phyloP scores from a whole-genome alignment of 164 flowering plant species.

The Tetracentron sinense region DNA sequence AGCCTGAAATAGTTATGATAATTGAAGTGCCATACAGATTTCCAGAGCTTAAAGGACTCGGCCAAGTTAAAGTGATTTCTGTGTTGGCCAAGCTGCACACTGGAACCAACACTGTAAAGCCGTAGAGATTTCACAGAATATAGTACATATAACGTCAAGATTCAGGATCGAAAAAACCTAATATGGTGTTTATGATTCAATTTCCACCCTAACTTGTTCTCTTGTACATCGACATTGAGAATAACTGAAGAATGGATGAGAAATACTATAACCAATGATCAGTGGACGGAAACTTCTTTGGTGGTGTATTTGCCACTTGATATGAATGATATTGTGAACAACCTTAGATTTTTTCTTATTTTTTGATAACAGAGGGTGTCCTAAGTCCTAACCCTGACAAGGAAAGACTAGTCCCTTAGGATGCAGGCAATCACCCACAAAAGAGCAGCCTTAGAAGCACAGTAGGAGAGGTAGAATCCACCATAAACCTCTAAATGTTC shows the following conservation, averaged over 20 bases:
- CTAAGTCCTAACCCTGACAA: no score
- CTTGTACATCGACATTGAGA: no score
- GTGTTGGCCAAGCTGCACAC: background rate
- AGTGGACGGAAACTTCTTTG: background rate
- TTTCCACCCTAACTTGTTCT: background rate
- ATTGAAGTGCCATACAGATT: background rate
- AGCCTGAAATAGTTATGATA: background rate
- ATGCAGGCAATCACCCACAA: background rate
- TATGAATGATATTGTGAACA: background rate
- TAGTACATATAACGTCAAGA: background rate
- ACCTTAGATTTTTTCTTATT: no score
- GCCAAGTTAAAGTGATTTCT: no score
- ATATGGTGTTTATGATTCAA: background rate
- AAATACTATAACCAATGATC: background rate
- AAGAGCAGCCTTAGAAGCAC: background rate
- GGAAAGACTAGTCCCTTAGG: no score
- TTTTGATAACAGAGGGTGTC: no score
- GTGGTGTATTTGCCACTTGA: background rate
- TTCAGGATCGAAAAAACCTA: background rate
- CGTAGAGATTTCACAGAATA: no score
- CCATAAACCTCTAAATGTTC: background rate
- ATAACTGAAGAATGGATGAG: background rate
- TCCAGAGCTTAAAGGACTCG: background rate
- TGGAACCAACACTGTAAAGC: background rate
- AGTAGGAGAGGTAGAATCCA: background rate